Evolutionary conservation across 176 grass and related monocot species (phyloP), one percentile per base, ranked within the genome.

Genomic region (Tillandsia leiboldiana): DNA sequence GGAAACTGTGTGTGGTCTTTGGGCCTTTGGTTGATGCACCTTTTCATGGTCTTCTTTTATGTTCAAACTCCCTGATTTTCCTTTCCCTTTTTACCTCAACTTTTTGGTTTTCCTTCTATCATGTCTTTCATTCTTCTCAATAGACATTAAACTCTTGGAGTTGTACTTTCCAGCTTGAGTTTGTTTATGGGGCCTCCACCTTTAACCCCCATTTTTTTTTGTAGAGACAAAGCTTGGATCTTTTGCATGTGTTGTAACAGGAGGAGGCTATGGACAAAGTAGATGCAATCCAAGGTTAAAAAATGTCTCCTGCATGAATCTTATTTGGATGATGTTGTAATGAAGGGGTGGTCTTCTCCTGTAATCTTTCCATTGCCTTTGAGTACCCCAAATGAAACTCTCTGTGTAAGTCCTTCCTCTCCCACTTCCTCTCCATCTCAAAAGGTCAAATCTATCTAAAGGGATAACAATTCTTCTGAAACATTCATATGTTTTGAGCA

Each of bases 1-100:
- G 86, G 74, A 70, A 82, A 77, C 79, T 78, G 61, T 50, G 82
- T 83, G 53, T 80, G 89, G 73, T 84, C 88, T 70, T 77, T 68
- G 63, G 24, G 58, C 72, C 54, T 57, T 67, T 62, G 75, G 48
- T 77, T 73, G 50, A 78, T 64, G 81, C 64, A 66, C 53, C 81
- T 89, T 87, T 87, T 85, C 71, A 84, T 87, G 79, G 22, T 68
- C 77, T 80, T 52, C 33, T 79, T 70, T 61, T 65, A 51, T 79
- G 61, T 53, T 54, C 49, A 15, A 66, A 20, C 1, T 65, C 68
- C 77, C 67, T 76, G n/a, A 22, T 51, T 52, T 73, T 72, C 73
- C 81, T 82, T 77, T 68, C 79, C 75, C 52, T 70, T 66, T 29
- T 75, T 26, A 68, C 68, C 54, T 75, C 53, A 23, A 73, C 66